Percentiles rank a stretch among this genome's conserved stretches.
phyloP scores from a whole-genome alignment of 2,329 filamentous ascomycete genomes.

The Cordyceps farinosa region DNA sequence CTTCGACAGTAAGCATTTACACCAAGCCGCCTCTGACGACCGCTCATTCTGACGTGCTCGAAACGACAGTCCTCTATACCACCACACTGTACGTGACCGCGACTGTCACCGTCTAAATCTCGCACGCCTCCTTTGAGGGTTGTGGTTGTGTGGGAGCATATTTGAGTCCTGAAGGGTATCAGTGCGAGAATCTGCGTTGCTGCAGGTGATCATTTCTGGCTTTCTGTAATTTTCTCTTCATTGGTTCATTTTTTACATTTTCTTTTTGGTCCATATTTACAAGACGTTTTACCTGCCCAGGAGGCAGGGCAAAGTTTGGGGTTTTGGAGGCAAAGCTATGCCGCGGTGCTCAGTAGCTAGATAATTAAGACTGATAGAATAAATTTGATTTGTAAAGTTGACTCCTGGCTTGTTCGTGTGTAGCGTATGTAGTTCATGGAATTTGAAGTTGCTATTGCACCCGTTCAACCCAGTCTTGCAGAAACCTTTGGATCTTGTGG shows the following conservation, averaged over 20 bases:
- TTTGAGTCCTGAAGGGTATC: background rate
- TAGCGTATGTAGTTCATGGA: background rate
- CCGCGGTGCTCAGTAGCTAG: background rate
- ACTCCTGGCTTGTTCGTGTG: background rate
- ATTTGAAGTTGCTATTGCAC: background rate
- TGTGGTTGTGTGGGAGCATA: background rate
- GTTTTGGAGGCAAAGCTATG: background rate
- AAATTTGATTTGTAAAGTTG: background rate
- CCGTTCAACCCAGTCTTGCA: conserved; percentile 25
- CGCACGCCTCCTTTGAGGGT: background rate
- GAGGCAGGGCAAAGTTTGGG: conserved; percentile 7
- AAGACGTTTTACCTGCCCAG: conserved; percentile 14
- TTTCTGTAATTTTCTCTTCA: conserved; percentile 19
- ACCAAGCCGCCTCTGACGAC: background rate
- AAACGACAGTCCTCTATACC: conserved; percentile 22
- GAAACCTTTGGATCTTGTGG: conserved; percentile 31
- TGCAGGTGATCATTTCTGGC: conserved; percentile 10
- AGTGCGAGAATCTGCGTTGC: background rate
- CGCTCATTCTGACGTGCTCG: conserved; percentile 14
- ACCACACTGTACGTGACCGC: conserved; percentile 23
- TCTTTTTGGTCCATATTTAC: conserved; percentile 21
- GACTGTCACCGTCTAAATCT: conserved; percentile 2
- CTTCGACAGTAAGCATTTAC: conserved; percentile 7
- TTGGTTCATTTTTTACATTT: conserved; percentile 21
- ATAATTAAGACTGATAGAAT: conserved; percentile 6